phyloP scores from a whole-genome alignment of 2,329 filamentous ascomycete genomes.

The Ceratocystis eucalypticola region DNA sequence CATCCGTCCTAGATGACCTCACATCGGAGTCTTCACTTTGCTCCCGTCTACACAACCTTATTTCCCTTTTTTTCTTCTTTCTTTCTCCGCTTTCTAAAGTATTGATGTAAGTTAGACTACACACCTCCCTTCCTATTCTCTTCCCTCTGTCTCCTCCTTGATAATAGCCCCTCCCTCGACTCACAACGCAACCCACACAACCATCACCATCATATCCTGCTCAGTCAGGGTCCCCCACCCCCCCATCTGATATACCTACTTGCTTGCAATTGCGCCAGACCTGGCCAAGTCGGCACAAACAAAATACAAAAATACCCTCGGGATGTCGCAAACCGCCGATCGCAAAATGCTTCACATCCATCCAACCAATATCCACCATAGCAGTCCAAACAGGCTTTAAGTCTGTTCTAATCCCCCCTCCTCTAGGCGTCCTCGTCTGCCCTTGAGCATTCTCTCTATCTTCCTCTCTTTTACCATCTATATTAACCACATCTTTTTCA shows the following conservation, averaged over 20 bases:
- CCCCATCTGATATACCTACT: neutral
- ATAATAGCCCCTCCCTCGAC: neutral
- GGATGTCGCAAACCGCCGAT: neutral
- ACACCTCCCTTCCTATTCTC: neutral
- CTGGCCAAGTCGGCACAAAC: neutral
- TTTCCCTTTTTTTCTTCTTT: neutral
- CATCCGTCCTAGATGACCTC: neutral
- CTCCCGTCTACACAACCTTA: neutral
- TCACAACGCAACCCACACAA: neutral
- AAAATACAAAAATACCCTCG: neutral
- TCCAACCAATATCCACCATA: neutral
- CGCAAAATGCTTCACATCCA: constrained; percentile 2
- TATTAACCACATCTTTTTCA: neutral
- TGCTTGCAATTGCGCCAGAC: neutral
- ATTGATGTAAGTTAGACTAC: neutral
- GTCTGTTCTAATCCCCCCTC: neutral
- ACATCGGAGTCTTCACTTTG: neutral
- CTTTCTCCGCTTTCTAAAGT: neutral
- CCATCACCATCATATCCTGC: neutral
- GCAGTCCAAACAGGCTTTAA: neutral
- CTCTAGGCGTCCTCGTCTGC: neutral
- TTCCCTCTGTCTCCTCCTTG: neutral
- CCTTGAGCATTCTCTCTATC: neutral
- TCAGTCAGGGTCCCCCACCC: neutral
- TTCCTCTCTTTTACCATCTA: neutral